A percentile compares a stretch with the other conserved stretches of the same genome.
phyloP scores from a whole-genome alignment of 352 stramenopile genomes.

The Globisporangium irregulare region DNA sequence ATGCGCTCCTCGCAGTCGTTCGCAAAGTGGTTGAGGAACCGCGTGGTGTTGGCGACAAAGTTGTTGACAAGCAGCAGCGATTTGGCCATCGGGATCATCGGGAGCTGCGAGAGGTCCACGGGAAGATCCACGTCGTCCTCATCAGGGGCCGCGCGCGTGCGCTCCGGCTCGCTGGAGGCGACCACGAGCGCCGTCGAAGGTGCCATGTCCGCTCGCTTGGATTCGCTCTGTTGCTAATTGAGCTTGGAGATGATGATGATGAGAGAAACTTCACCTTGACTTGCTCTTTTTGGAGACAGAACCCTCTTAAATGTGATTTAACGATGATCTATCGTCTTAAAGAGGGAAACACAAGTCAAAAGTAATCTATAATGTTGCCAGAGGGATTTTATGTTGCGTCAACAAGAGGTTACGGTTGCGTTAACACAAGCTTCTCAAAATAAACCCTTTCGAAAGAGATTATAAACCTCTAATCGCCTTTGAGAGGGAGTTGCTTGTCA shows the following conservation, averaged over 20 bases:
- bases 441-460: neutral
- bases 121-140: slow-evolving; percentile 64
- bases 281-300: slow-evolving; percentile 7
- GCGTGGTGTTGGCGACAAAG: slow-evolving; percentile 83
- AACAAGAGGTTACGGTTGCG: neutral
- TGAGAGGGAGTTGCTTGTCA: neutral
- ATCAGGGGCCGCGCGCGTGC: slow-evolving; percentile 9
- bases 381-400: neutral
- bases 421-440: neutral
- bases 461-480: neutral
- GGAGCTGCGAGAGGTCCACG: slow-evolving; percentile 75
- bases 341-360: neutral
- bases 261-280: neutral
- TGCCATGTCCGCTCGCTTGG: slow-evolving; percentile 16
- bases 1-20: slow-evolving; percentile 84
- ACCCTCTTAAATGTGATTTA: neutral
- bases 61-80: slow-evolving; percentile 85
- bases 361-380: neutral
- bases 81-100: slow-evolving; percentile 70
- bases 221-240: neutral
- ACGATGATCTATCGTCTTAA: neutral
- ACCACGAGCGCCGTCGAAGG: slow-evolving; percentile 65
- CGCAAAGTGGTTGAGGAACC: slow-evolving; percentile 86
- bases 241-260: neutral
- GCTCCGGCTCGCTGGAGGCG: slow-evolving; percentile 18